phyloP scores from a whole-genome alignment of 1,284 basidiomycete species.

The Schizopora paradoxa region DNA sequence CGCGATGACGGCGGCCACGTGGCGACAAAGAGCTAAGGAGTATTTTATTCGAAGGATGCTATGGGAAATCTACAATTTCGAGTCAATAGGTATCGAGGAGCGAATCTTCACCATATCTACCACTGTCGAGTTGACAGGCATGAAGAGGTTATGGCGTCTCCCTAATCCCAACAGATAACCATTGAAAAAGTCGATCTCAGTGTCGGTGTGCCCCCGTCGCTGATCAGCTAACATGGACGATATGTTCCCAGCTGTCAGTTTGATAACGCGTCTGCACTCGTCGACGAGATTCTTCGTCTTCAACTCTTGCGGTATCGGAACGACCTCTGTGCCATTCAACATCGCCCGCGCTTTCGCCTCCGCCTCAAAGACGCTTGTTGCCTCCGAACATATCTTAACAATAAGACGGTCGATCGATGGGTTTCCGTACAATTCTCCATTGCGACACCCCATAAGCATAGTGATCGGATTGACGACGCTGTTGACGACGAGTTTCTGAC shows the following conservation, averaged over 20 bases:
- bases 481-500: slow-evolving; percentile 84
- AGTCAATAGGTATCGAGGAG: slow-evolving; percentile 33
- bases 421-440: slow-evolving; percentile 64
- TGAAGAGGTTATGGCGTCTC: slow-evolving; percentile 50
- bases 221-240: slow-evolving; percentile 80
- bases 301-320: slow-evolving; percentile 39
- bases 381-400: slow-evolving; percentile 51
- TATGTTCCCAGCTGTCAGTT: slow-evolving; percentile 55
- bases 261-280: slow-evolving; percentile 52
- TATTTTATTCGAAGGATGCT: too few species aligned
- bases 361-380: slow-evolving; percentile 52
- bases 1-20: too few species aligned
- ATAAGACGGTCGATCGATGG: slow-evolving; percentile 40
- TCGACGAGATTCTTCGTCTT: slow-evolving; percentile 35
- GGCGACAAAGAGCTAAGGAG: too few species aligned
- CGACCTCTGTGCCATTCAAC: slow-evolving; percentile 28
- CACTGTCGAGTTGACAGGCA: slow-evolving; percentile 60
- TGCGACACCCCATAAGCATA: slow-evolving; percentile 75
- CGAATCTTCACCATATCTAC: slow-evolving; percentile 56
- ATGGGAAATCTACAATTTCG: slow-evolving; percentile 13
- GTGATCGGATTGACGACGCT: slow-evolving; percentile 86
- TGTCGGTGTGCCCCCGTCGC: slow-evolving; percentile 43
- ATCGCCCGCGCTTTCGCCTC: slow-evolving; percentile 23
- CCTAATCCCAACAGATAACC: slow-evolving; percentile 79
- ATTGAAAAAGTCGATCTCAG: slow-evolving; percentile 84